phyloP scores from a whole-genome alignment of 257 asterid species.

The Rubia yunnanensis region DNA sequence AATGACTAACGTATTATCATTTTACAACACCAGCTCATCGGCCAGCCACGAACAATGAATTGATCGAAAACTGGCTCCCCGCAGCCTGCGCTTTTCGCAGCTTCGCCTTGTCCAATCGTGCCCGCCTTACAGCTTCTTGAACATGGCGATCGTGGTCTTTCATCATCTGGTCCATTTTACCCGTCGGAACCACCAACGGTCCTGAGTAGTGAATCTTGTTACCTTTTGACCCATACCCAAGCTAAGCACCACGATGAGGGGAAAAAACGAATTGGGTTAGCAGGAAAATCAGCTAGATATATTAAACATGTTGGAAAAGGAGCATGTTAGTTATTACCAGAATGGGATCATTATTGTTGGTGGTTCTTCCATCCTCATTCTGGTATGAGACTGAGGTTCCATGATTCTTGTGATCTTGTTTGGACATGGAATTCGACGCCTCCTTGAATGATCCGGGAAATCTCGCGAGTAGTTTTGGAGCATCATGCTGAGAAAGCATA shows the following conservation, averaged over 20 bases:
- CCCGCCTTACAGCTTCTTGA: constrained; percentile 87
- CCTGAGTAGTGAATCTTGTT: constrained; percentile 92
- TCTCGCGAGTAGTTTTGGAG: constrained; percentile 61
- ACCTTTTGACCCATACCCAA: constrained; percentile 71
- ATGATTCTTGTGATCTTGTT: constrained; percentile 37
- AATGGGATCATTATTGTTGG: constrained; percentile 46
- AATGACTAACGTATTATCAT: constrained; percentile 8
- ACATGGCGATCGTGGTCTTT: constrained; percentile 89
- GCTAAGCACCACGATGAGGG: constrained; percentile 23
- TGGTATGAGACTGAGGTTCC: constrained; percentile 25
- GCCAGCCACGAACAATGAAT: constrained; percentile 59
- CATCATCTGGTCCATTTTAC: constrained; percentile 77
- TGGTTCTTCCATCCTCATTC: constrained; percentile 42
- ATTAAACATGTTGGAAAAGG: not conserved
- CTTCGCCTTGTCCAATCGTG: constrained; percentile 78
- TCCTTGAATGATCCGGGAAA: constrained; percentile 89
- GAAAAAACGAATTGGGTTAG: not conserved
- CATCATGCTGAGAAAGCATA: constrained; percentile 53
- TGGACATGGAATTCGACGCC: constrained; percentile 44
- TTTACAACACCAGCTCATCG: constrained; percentile 39
- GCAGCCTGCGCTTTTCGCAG: constrained; percentile 52
- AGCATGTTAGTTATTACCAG: constrained; percentile 30
- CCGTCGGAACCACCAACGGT: constrained; percentile 75
- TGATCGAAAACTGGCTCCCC: constrained; percentile 44
- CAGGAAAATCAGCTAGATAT: not conserved